Conservation (phyloP, 2,329 filamentous ascomycete species). For the Periconia sp. region DNA sequence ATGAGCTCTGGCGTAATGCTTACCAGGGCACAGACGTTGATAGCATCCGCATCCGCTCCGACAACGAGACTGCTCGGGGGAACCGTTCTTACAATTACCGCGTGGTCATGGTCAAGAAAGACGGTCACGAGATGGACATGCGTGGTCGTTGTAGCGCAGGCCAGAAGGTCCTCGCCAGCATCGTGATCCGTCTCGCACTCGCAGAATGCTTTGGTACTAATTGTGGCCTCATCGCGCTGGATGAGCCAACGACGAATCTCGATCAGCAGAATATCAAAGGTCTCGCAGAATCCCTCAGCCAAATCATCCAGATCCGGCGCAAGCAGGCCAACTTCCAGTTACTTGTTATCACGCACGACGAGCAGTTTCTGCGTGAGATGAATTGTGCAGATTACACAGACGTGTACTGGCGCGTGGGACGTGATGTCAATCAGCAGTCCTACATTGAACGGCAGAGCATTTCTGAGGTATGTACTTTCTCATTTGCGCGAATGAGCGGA, state of each 20-base stretch:
- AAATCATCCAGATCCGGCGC: conserved; percentile 83
- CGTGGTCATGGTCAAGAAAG: conserved; percentile 94
- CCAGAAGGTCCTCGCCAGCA: conserved; percentile 94
- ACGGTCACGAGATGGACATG: conserved; percentile 99
- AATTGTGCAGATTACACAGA: conserved; percentile 92
- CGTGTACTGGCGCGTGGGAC: conserved; percentile 84
- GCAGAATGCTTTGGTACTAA: conserved; percentile 96
- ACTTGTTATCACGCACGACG: conserved; percentile 98
- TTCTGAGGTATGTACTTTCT: conserved; percentile 38
- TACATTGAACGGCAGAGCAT: conserved; percentile 72
- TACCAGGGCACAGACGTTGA: conserved; percentile 98
- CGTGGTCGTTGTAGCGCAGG: conserved; percentile 95
- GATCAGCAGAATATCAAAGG: conserved; percentile 94
- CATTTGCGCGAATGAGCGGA: too few relatives aligned
- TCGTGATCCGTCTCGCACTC: conserved; percentile 94
- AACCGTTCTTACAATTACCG: conserved; percentile 96
- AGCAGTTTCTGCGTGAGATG: conserved; percentile 94
- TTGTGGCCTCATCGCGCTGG: conserved; percentile 93
- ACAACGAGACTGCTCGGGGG: conserved; percentile 76
- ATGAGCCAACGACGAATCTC: conserved; percentile 97
- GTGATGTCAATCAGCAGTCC: conserved; percentile 86
- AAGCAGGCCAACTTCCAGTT: conserved; percentile 95
- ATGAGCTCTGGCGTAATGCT: conserved; percentile 95
- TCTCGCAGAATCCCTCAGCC: conserved; percentile 81
- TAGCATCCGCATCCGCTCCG: conserved; percentile 92